Evolutionary conservation across 176 grass and related monocot species (phyloP), one percentile per base, ranked within the genome.

Genomic region (Chrysopogon serrulatus): DNA sequence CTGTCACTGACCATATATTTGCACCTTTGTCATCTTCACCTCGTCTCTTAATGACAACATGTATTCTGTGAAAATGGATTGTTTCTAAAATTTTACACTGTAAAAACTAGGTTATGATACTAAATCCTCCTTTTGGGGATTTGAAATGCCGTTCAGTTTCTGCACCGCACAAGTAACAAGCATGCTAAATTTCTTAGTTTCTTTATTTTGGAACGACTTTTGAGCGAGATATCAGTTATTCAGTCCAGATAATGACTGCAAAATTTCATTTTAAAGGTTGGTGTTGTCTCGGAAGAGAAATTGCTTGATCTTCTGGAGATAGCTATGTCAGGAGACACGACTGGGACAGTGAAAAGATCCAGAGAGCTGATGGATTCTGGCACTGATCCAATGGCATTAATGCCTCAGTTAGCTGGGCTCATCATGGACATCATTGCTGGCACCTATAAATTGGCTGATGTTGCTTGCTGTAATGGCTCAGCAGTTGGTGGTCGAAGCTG

Each of bases 401-500:
- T 97, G 94, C 92, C 94, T 82, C 94, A 97, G 35, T 87, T 97
- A 83, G 94, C 94, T 77, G 89, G 84, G 65, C 69, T 97, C 51
- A 97, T 97, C 80, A 93, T 97, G 91, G 91, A 97, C 68, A 97
- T 97, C 49, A 97, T 97, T 90, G 94, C 91, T 69, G 91, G 94
- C 32, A 97, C 89, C 64, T 92, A 97, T 40, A 82, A 73, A 64
- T 79, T 97, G 42, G 68, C 89, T 63, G 88, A 90, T 88, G 86
- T 82, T 26, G 71, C 65, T 45, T 85, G 60, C 68, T 87, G 43
- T 64, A 89, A 80, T 60, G 70, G 71, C 26, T 89, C 63, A 71
- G 73, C 69, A 5, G 73, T 87, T 76, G 89, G 87, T 57, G 89
- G 85, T 76, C 89, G 91, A 83, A 91, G 79, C 71, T 92, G 94